These are phyloP conservation scores for Chalciporus chontae DNA, from an alignment of 768 basidiomycete species.

Conservation along the genomic window DNA sequence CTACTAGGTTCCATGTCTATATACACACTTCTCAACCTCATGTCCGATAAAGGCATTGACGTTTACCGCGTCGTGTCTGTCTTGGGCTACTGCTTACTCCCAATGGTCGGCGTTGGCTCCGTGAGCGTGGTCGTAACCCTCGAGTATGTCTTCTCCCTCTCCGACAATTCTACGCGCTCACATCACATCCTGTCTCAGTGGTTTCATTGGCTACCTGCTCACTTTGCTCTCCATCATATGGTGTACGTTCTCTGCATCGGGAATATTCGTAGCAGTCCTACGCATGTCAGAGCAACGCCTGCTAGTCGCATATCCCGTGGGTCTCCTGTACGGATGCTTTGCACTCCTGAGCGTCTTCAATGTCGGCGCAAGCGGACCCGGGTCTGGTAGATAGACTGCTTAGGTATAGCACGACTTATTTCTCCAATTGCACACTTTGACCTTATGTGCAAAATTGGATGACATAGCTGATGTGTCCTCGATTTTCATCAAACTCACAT, in stretches of 20 bases:
- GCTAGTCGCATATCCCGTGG: conserved; percentile 95
- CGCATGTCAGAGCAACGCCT: conserved; percentile 94
- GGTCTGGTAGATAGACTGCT: conserved; percentile 29
- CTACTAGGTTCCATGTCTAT: conserved; percentile 91
- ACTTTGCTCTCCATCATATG: conserved; percentile 83
- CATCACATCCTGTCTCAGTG: conserved; percentile 41
- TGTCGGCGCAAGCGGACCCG: conserved; percentile 36
- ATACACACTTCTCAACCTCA: conserved; percentile 93
- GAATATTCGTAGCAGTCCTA: conserved; percentile 92
- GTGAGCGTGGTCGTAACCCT: conserved; percentile 83
- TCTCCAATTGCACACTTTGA: conserved; percentile 7
- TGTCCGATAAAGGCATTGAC: conserved; percentile 94
- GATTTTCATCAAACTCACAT: too few relatives aligned
- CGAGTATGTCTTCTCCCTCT: conserved; percentile 57
- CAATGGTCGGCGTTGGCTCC: conserved; percentile 92
- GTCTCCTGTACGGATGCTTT: conserved; percentile 91
- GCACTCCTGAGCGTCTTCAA: conserved; percentile 91
- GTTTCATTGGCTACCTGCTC: conserved; percentile 79
- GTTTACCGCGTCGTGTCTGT: conserved; percentile 94
- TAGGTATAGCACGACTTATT: background rate
- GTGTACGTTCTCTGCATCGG: conserved; percentile 96
- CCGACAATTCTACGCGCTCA: conserved; percentile 6
- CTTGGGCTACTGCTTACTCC: conserved; percentile 92
- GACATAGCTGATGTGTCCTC: background rate
- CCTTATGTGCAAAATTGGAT: background rate